These are phyloP conservation scores for Termitomyces sp. DNA, from an alignment of 1,284 basidiomycete genomes.

Conservation along the genomic window DNA sequence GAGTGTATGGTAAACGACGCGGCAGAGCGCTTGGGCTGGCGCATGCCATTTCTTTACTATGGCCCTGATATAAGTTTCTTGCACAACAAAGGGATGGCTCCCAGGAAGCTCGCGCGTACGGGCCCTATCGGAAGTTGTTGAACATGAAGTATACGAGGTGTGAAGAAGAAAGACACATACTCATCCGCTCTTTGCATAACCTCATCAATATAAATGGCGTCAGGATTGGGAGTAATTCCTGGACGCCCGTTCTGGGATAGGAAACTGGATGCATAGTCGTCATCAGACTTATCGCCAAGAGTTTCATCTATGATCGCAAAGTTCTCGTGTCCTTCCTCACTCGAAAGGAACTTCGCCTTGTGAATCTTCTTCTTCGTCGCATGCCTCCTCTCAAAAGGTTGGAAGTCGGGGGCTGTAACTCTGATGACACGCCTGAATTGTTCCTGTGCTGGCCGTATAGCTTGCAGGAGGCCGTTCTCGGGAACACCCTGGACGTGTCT, in stretches of 20 bases:
- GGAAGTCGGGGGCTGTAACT: slow-evolving; percentile 51
- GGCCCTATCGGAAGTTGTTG: slow-evolving; percentile 36
- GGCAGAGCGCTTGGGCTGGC: slow-evolving; percentile 48
- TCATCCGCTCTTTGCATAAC: slow-evolving; percentile 43
- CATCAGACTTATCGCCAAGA: slow-evolving; percentile 3
- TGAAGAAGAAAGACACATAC: slow-evolving; percentile 31
- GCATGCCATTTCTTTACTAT: slow-evolving; percentile 45
- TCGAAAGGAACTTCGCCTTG: slow-evolving; percentile 25
- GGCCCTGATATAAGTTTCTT: slow-evolving; percentile 41
- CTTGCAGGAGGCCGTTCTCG: slow-evolving; percentile 46
- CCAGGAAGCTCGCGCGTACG: slow-evolving; percentile 65
- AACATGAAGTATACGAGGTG: not conserved
- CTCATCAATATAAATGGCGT: slow-evolving; percentile 50
- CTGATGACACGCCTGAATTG: slow-evolving; percentile 45
- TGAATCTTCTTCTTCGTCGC: slow-evolving; percentile 16
- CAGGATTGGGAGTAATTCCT: not conserved
- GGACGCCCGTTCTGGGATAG: not conserved
- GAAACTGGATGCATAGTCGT: no score
- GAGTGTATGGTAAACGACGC: slow-evolving; percentile 37
- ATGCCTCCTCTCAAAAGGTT: slow-evolving; percentile 33
- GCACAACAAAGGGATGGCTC: slow-evolving; percentile 60
- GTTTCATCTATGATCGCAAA: slow-evolving; percentile 5
- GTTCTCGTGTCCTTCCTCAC: slow-evolving; percentile 21
- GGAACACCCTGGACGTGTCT: slow-evolving; percentile 49
- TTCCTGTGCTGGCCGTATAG: slow-evolving; percentile 45